These are phyloP conservation scores for Canavalia ensiformis DNA, from an alignment of 306 rosid genomes.

Conservation along the genomic window DNA sequence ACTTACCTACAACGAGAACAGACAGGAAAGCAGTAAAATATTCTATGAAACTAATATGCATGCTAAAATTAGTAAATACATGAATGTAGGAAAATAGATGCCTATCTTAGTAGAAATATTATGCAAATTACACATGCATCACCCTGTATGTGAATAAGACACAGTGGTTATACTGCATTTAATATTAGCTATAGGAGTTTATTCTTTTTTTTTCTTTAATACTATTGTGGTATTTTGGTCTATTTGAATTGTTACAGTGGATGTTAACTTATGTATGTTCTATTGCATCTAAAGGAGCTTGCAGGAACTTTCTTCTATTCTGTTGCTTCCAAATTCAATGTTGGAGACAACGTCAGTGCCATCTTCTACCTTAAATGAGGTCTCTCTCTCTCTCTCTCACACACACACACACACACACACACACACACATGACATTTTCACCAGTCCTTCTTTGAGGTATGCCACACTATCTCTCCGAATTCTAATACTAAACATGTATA, in stretches of 20 bases:
- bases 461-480: constrained; percentile 21
- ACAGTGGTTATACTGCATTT: constrained; percentile 31
- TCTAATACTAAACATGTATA: neutral
- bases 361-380: constrained; percentile 67
- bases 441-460: constrained; percentile 25
- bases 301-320: constrained; percentile 84
- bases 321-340: constrained; percentile 63
- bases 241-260: constrained; percentile 28
- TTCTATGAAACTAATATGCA: no score
- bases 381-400: constrained; percentile 44
- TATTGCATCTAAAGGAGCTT: constrained; percentile 72
- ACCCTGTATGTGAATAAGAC: constrained; percentile 8
- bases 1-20: no score
- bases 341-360: constrained; percentile 52
- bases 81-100: no score
- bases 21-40: no score
- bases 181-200: constrained; percentile 29
- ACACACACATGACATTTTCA: constrained; percentile 26
- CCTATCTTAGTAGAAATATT: no score
- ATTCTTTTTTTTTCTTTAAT: neutral
- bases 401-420: no score
- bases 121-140: no score
- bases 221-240: neutral
- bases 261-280: constrained; percentile 54
- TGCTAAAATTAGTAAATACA: no score